These are phyloP conservation scores for Ilex asprella DNA, from an alignment of 257 asterid species.

Conservation along the genomic window DNA sequence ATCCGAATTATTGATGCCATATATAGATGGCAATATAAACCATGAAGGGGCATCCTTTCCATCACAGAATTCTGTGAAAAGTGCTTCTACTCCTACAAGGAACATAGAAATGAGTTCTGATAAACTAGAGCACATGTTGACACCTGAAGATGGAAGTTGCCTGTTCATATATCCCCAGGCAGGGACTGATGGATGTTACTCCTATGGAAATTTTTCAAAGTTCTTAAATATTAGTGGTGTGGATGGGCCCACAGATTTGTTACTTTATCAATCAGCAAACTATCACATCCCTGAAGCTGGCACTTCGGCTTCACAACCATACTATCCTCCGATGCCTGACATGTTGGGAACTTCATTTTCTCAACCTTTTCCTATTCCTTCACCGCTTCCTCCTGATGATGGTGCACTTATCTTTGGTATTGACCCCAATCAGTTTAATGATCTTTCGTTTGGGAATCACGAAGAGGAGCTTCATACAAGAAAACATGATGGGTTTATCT, in stretches of 20 bases:
- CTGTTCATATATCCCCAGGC: slow-evolving; percentile 26
- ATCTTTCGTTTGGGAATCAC: slow-evolving; percentile 28
- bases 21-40: slow-evolving; percentile 30
- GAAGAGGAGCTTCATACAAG: slow-evolving; percentile 32
- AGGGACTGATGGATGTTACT: slow-evolving; percentile 34
- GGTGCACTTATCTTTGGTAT: slow-evolving; percentile 26
- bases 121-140: slow-evolving; percentile 26
- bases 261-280: slow-evolving; percentile 35
- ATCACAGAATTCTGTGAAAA: slow-evolving; percentile 28
- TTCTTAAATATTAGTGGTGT: slow-evolving; percentile 11
- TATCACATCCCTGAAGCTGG: slow-evolving; percentile 45
- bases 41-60: slow-evolving; percentile 28
- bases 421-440: slow-evolving; percentile 37
- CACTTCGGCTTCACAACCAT: slow-evolving; percentile 33
- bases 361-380: slow-evolving; percentile 31
- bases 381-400: slow-evolving; percentile 33
- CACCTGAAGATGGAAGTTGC: slow-evolving; percentile 28
- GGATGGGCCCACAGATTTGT: slow-evolving; percentile 33
- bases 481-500: slow-evolving; percentile 30
- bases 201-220: slow-evolving; percentile 20
- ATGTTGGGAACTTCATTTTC: slow-evolving; percentile 34
- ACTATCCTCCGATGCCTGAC: slow-evolving; percentile 28
- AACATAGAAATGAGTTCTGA: slow-evolving; percentile 39
- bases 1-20: slow-evolving; percentile 39
- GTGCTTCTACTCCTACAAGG: slow-evolving; percentile 28